Conservation (phyloP, 73 alveolate genomes). For the Tetrahymena borealis region DNA sequence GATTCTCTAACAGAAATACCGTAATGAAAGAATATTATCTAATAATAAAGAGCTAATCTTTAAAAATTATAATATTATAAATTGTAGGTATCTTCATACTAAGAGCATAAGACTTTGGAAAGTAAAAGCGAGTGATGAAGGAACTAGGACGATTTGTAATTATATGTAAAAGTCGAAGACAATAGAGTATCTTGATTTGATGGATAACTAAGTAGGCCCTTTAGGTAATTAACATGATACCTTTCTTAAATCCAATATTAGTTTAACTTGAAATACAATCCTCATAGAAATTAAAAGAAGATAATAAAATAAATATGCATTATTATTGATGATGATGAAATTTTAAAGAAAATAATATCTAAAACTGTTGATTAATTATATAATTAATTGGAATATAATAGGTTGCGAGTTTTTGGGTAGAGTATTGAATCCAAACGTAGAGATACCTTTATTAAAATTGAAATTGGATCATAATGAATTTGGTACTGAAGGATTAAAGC, state of each 20-base stretch:
- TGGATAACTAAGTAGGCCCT: constrained; percentile 29
- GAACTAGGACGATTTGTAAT: constrained; percentile 32
- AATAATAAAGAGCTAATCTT: neutral
- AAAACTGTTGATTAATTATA: no score
- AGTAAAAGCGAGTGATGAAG: constrained; percentile 39
- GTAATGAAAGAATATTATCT: neutral
- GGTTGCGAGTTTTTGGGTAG: constrained; percentile 32
- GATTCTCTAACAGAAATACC: constrained; percentile 33
- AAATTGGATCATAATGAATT: constrained; percentile 36
- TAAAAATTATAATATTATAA: no score
- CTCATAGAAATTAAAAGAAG: no score
- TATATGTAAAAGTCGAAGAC: constrained; percentile 17
- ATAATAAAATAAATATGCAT: no score
- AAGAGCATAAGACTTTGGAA: constrained; percentile 33
- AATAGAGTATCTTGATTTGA: constrained; percentile 23
- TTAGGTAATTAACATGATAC: neutral
- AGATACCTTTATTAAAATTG: constrained; percentile 17
- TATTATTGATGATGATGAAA: no score
- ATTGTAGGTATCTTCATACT: constrained; percentile 20
- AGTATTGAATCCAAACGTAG: constrained; percentile 25
- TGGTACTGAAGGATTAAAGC: constrained; percentile 27
- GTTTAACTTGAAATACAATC: no score
- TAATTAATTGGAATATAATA: no score
- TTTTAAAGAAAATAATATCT: no score
- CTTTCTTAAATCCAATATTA: no score